A percentile compares a stretch with the other conserved stretches of the same genome.
phyloP scores from a whole-genome alignment of 768 basidiomycete genomes.

The Boletus coccyginus region DNA sequence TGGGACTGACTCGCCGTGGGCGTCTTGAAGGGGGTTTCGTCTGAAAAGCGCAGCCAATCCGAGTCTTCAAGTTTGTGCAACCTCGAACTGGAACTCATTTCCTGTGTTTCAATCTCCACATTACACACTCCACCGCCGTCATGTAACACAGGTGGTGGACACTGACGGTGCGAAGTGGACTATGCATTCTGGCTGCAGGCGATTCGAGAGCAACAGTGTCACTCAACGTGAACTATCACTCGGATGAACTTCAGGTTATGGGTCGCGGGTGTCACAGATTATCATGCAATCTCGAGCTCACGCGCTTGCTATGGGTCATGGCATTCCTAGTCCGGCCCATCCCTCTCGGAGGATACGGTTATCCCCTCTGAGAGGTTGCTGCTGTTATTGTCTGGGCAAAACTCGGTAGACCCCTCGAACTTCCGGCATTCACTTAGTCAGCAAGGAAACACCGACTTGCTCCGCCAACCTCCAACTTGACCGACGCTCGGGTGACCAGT shows the following conservation, averaged over 20 bases:
- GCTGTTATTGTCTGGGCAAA: too few species aligned
- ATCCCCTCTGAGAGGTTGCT: too few species aligned
- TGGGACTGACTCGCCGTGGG: background rate
- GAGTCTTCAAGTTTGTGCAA: background rate
- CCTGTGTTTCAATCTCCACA: background rate
- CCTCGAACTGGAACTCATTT: background rate
- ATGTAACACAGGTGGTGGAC: conserved; percentile 6
- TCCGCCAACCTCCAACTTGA: conserved; percentile 23
- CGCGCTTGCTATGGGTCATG: too few species aligned
- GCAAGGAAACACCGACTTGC: conserved; percentile 27
- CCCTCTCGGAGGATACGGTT: too few species aligned
- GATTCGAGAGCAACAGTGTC: too few species aligned
- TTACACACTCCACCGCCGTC: conserved; percentile 1
- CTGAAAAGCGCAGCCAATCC: background rate
- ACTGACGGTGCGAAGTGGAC: too few species aligned
- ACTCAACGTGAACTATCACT: too few species aligned
- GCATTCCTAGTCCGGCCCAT: too few species aligned
- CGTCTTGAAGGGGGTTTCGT: background rate
- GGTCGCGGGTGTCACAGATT: too few species aligned
- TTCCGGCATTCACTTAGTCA: conserved; percentile 25
- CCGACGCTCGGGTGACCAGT: conserved; percentile 12
- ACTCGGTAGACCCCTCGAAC: too few species aligned
- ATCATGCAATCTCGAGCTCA: too few species aligned
- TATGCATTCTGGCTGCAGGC: background rate
- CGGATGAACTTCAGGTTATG: too few species aligned